Base-by-base conservation (phyloP, 768 basidiomycete species). In the Xerocomellus chrysenteron region DNA sequence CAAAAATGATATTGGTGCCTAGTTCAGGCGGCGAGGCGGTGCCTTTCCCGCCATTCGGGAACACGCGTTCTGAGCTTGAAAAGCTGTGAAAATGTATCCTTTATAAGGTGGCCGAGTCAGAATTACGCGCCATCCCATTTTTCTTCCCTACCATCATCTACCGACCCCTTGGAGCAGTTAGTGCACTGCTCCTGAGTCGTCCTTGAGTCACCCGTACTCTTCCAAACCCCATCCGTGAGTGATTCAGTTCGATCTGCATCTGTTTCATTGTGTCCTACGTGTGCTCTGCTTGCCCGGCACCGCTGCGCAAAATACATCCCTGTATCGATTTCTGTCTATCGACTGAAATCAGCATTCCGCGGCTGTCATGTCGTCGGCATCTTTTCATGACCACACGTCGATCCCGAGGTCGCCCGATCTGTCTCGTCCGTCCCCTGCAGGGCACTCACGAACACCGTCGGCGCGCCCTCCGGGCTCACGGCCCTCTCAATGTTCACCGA, bases 1-100 rank as follows among this genome's bases (percentile, higher is more conserved):
- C 13, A 45, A 2, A 42, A 47, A 51, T 19, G 16, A 48, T 11
- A 13, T n/a, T 17, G 32, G 50, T 61, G 49, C 44, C 58, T 57
- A 14, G 48, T 47, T 47, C 54, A 4, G 53, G 48, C 52, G 42
- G 51, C 41, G 39, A 54, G 64, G 71, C 65, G 40, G 62, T 69
- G 59, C 50, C 5, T 36, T 63, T 58, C 57, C 62, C 61, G 57
- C 55, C 52, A 28, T 43, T 57, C 59, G 60, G 67, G 49, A 63
- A 65, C 59, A 46, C 50, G 59, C 61, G 71, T 63, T 70, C 70
- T 73, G 72, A 72, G 70, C 56, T 72, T 73, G 72, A 72, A 72
- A 73, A 63, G 70, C 70, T 59, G 64, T 72, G 70, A 65, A 60
- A 60, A 60, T 44, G 26, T 28, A 24, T 33, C 49, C 45, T 58